These are phyloP conservation scores for Iris macrosiphon DNA, from an alignment of 106 monocot genomes.

Conservation along the genomic window DNA sequence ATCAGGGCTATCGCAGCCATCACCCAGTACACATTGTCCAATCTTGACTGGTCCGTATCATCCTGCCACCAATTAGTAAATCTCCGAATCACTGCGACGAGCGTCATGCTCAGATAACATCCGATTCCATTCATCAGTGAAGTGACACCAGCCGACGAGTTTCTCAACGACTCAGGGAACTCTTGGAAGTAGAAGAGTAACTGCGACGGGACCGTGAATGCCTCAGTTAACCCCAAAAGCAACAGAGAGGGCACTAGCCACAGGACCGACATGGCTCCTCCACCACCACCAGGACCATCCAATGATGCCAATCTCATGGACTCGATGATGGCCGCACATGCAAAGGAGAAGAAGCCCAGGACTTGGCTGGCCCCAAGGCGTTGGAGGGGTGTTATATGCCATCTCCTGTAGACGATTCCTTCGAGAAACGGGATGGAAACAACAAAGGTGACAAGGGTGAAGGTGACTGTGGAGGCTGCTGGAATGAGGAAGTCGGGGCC, in stretches of 20 bases:
- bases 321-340: background rate
- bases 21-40: constrained; percentile 1
- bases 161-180: constrained; percentile 3
- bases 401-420: background rate
- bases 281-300: background rate
- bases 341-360: background rate
- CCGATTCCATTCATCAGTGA: background rate
- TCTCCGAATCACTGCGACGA: background rate
- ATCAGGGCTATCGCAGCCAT: background rate
- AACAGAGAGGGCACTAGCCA: constrained; percentile 1
- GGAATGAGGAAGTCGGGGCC: background rate
- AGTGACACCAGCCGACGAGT: background rate
- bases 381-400: background rate
- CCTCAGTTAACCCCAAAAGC: constrained; percentile 1
- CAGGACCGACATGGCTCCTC: background rate
- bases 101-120: background rate
- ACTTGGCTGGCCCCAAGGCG: background rate
- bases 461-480: background rate
- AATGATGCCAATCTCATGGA: background rate
- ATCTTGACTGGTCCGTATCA: constrained; percentile 1
- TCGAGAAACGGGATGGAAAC: background rate
- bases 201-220: background rate
- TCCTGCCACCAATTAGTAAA: background rate
- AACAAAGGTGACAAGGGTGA: background rate
- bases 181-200: constrained; percentile 2